Percentiles rank a stretch among this genome's conserved stretches.
These are phyloP conservation scores for Euphrasia arctica DNA, from an alignment of 305 asterid species.

Conservation along the genomic window DNA sequence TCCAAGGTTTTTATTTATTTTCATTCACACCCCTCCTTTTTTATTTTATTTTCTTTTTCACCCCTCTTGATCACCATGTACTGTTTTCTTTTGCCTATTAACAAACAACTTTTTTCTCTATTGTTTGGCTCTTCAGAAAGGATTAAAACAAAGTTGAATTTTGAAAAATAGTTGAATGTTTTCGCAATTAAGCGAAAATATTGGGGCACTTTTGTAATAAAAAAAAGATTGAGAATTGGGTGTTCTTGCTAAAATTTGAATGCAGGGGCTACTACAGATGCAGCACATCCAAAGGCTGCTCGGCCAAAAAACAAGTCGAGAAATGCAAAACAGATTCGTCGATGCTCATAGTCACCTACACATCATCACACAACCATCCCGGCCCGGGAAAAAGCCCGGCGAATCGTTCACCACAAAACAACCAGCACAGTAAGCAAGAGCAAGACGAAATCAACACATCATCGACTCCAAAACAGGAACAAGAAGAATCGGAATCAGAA, in stretches of 20 bases:
- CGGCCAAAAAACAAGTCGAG: slow-evolving; percentile 85
- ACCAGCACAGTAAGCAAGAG: slow-evolving; percentile 8
- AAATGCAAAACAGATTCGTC: slow-evolving; percentile 69
- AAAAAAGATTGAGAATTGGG: neutral
- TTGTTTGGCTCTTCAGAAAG: neutral
- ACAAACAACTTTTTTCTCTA: neutral
- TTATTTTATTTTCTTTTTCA: neutral
- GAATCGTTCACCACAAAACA: slow-evolving; percentile 16
- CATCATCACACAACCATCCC: slow-evolving; percentile 65
- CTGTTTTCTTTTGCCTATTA: too few species aligned
- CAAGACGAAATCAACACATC: slow-evolving; percentile 13
- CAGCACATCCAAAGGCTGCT: slow-evolving; percentile 84
- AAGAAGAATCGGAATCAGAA: slow-evolving; percentile 18
- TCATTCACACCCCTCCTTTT: neutral
- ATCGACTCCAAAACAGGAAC: slow-evolving; percentile 30
- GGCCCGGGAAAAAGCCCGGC: slow-evolving; percentile 27
- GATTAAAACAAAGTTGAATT: too few species aligned
- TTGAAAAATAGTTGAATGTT: neutral
- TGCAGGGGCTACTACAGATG: slow-evolving; percentile 83
- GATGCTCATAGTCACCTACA: slow-evolving; percentile 66
- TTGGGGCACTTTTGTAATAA: neutral
- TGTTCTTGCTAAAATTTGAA: slow-evolving; percentile 1
- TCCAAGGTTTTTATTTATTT: slow-evolving; percentile 49
- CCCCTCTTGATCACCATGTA: too few species aligned
- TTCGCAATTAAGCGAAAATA: neutral